Evolutionary conservation across 371 early-diverging fungal species (phyloP).

Genomic region (Rhizomucor pusillus): DNA sequence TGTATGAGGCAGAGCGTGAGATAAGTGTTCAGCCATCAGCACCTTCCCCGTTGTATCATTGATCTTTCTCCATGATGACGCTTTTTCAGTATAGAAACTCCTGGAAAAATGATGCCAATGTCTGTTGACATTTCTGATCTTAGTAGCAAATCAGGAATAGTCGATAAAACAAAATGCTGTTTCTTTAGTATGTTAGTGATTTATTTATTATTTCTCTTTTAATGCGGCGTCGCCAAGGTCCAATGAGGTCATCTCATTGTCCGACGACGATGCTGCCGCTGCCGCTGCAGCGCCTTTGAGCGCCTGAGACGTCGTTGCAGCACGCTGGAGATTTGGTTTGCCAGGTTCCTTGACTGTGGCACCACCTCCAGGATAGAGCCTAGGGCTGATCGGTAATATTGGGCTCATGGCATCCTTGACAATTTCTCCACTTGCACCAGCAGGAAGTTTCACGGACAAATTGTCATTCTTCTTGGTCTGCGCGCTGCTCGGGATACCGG

Average conservation of each 20-base stretch:
- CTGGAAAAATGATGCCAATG: too few species aligned
- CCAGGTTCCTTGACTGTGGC: conserved; percentile 4
- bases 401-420: conserved; percentile 45
- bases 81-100: too few species aligned
- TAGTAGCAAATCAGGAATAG: too few species aligned
- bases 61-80: too few species aligned
- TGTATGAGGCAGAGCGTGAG: too few species aligned
- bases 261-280: too few species aligned
- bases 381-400: conserved; percentile 46
- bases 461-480: conserved; percentile 4
- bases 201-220: too few species aligned
- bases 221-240: conserved; percentile 22
- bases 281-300: background rate
- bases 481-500: background rate
- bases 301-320: background rate
- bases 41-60: too few species aligned
- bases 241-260: conserved; percentile 17
- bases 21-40: too few species aligned
- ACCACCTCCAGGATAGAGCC: conserved; percentile 27
- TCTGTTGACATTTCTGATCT: too few species aligned
- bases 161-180: too few species aligned
- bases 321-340: background rate
- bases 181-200: too few species aligned
- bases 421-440: conserved; percentile 51
- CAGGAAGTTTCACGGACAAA: conserved; percentile 17